phyloP scores from a whole-genome alignment of 768 basidiomycete genomes.

The Artomyces pyxidatus region DNA sequence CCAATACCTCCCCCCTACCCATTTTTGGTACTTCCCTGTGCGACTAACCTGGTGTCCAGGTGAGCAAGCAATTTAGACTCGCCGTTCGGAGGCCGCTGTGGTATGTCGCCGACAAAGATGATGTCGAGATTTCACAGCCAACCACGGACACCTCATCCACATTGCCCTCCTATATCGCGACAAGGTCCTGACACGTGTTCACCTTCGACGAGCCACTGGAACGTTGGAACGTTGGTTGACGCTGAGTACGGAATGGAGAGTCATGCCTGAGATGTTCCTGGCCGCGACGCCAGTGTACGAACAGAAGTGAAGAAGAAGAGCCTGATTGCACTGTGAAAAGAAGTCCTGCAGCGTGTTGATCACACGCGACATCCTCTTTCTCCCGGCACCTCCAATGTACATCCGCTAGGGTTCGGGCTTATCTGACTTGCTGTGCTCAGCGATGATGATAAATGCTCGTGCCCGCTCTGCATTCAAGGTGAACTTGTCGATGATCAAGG shows the following conservation, averaged over 20 bases:
- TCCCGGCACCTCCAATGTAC: constrained; percentile 31
- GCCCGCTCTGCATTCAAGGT: constrained; percentile 29
- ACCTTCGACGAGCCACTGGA: background rate
- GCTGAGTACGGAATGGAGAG: constrained; percentile 28
- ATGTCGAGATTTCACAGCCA: constrained; percentile 29
- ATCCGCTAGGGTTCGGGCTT: constrained; percentile 21
- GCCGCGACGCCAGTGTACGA: constrained; percentile 37
- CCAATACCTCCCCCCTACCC: background rate
- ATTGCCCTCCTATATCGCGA: constrained; percentile 30
- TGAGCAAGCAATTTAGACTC: constrained; percentile 19
- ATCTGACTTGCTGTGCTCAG: constrained; percentile 17
- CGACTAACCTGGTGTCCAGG: background rate
- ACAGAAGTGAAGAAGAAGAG: constrained; percentile 20
- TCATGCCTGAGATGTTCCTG: constrained; percentile 29
- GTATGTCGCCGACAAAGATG: constrained; percentile 37
- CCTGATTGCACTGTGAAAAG: constrained; percentile 19
- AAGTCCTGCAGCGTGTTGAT: constrained; percentile 28
- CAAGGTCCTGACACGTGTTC: constrained; percentile 15
- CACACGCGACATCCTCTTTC: constrained; percentile 36
- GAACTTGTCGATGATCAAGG: constrained; percentile 14
- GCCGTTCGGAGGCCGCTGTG: constrained; percentile 31
- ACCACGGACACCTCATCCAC: constrained; percentile 35
- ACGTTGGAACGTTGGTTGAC: constrained; percentile 1
- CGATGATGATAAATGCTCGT: constrained; percentile 26
- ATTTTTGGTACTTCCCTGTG: background rate